phyloP scores from a whole-genome alignment of 768 basidiomycete genomes.

The Agrocybe pediades region DNA sequence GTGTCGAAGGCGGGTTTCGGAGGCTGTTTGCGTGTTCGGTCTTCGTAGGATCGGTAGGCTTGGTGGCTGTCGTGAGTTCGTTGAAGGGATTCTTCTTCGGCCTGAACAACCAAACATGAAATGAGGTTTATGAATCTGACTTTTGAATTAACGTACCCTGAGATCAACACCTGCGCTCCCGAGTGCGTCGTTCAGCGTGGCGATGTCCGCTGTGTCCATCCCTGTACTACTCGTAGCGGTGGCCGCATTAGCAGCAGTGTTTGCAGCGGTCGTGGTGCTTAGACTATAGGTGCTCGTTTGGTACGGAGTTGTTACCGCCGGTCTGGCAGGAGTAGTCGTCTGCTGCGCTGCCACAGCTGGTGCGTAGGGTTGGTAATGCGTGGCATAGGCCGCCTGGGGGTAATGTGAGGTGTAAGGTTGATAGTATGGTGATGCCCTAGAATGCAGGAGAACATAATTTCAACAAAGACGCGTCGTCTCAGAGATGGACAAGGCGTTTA shows the following conservation, averaged over 20 bases:
- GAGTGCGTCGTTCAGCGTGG: conserved; percentile 80
- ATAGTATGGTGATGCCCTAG: conserved; percentile 51
- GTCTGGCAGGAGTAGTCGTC: conserved; percentile 19
- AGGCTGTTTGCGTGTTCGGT: conserved; percentile 80
- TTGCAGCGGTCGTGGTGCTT: conserved; percentile 9
- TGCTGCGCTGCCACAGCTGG: conserved; percentile 24
- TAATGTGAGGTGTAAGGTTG: conserved; percentile 45
- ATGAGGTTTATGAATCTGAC: not conserved
- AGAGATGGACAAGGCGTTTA: conserved; percentile 28
- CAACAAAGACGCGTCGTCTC: conserved; percentile 18
- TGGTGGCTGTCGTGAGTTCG: conserved; percentile 63
- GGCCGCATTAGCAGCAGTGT: conserved; percentile 20
- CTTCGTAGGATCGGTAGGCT: conserved; percentile 68
- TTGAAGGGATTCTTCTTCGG: conserved; percentile 84
- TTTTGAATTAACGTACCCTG: conserved; percentile 47
- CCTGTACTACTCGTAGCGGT: conserved; percentile 28
- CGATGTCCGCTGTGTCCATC: conserved; percentile 70
- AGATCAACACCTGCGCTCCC: conserved; percentile 88
- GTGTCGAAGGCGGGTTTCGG: conserved; percentile 69
- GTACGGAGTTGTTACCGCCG: conserved; percentile 15
- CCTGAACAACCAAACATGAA: conserved; percentile 41
- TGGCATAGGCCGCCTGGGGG: conserved; percentile 42
- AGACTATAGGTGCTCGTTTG: conserved; percentile 25
- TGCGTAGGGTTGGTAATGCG: conserved; percentile 48
- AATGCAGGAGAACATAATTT: conserved; percentile 16